These are phyloP conservation scores for Pichiaceae sp. DNA, from an alignment of 1,139 yeast species.

Conservation along the genomic window DNA sequence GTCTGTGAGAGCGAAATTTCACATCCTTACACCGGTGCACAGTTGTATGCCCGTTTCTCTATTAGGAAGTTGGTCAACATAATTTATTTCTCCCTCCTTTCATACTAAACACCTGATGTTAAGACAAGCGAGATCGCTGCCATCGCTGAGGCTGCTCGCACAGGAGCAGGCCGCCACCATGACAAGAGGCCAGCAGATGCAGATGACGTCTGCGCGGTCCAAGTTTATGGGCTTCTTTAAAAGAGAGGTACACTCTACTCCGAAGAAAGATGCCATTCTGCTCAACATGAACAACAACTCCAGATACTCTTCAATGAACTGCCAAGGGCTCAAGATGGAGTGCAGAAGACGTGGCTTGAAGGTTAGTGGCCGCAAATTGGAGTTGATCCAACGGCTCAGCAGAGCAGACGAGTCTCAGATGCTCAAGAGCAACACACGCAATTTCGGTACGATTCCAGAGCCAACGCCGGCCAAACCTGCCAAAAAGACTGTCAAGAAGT, in stretches of 20 bases:
- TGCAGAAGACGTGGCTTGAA: constrained; percentile 49
- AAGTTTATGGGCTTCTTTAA: constrained; percentile 12
- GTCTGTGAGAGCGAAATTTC: background rate
- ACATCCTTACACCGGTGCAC: background rate
- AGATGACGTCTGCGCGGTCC: background rate
- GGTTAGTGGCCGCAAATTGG: constrained; percentile 47
- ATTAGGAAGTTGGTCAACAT: background rate
- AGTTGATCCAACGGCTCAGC: constrained; percentile 39
- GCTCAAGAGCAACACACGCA: constrained; percentile 2
- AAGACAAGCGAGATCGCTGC: constrained; percentile 29
- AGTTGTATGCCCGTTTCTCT: too few species aligned
- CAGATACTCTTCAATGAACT: constrained; percentile 33
- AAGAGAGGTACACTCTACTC: constrained; percentile 33
- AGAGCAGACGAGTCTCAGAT: constrained; percentile 9
- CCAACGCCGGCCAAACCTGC: background rate
- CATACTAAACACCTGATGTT: constrained; percentile 10
- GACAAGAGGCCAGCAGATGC: background rate
- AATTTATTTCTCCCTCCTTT: background rate
- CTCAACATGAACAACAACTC: constrained; percentile 21
- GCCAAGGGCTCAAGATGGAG: constrained; percentile 41
- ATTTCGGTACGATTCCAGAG: constrained; percentile 6
- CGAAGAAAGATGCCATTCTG: constrained; percentile 28
- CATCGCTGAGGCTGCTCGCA: constrained; percentile 23
- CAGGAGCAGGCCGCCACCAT: constrained; percentile 10
- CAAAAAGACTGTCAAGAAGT: background rate